Evolutionary conservation across 208 protist genomes (phyloP), one percentile per base, ranked within the genome.

Genomic region (Leptomonas pyrrhocoris): DNA sequence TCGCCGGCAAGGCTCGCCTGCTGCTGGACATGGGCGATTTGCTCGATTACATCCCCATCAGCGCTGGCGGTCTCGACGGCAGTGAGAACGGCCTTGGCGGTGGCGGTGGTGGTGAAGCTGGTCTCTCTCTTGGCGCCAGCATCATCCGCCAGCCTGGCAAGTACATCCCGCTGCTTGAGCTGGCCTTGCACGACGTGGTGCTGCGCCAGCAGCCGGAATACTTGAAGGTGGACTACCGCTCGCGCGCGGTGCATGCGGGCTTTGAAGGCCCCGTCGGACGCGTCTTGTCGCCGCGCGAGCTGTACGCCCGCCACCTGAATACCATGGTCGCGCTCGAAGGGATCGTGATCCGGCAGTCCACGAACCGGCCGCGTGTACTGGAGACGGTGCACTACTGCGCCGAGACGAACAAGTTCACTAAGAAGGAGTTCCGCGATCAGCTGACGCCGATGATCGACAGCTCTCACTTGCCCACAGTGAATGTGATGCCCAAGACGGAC

Each of bases 361-460:
- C 86, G 13, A 92, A 92, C 72, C 84, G 86, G 12, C 88, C 90
- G 28, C 83, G 92, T 2, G 89, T 96, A 34, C 28, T 95, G 18
- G 90, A 94, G 79, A 96, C 89, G 31, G 94, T 99, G 6, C 98
- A 99, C 85, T 99, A 98, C 87, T 99, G 96, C 77, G 75, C 81
- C 16, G 85, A 81, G 43, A 99, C 97, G 12, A 95, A 95, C 67
- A 83, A 94, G 64, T 96, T 95, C 51, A 82, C 83, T 0, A 81
- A 80, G 45, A 94, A 93, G 57, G 80, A 93, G 64, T 99, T 99
- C 80, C 83, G 94, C 42, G 99, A 99, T 74, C 84, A 90, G 50
- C 96, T 98, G 8, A 98, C 95, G 0, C 89, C 96, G 13, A 86
- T 88, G 89, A 67, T 97, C 70, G 83, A 98, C 85, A 74, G 82